A percentile compares a stretch with the other conserved stretches of the same genome.
phyloP scores from a whole-genome alignment of 2,329 filamentous ascomycete species.

The Xylariomycetidae sp. region DNA sequence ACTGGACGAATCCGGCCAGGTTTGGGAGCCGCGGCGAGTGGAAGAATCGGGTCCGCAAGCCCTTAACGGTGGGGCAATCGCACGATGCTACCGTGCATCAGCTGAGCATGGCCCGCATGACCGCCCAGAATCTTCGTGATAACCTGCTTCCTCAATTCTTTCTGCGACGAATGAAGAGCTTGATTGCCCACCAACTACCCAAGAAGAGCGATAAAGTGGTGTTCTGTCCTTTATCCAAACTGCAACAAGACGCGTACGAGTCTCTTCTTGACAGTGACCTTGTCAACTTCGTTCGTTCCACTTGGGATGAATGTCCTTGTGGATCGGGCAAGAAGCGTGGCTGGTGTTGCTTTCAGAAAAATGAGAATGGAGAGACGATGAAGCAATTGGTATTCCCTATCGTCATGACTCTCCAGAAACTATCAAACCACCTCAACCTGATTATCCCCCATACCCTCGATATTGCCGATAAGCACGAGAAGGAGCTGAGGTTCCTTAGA shows the following conservation, averaged over 20 bases:
- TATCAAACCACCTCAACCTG: conserved; percentile 89
- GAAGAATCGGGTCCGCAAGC: conserved; percentile 72
- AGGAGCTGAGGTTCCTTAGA: conserved; percentile 69
- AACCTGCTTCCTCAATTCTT: conserved; percentile 90
- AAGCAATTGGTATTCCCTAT: conserved; percentile 77
- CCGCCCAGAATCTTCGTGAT: conserved; percentile 77
- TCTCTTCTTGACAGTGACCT: conserved; percentile 71
- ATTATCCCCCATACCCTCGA: conserved; percentile 68
- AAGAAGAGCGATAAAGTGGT: conserved; percentile 94
- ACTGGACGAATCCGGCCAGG: conserved; percentile 88
- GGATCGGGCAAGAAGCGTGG: conserved; percentile 66
- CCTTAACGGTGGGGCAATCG: conserved; percentile 81
- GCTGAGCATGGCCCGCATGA: conserved; percentile 74
- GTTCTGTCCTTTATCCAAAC: conserved; percentile 84
- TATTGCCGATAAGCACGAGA: conserved; percentile 66
- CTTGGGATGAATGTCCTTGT: conserved; percentile 66
- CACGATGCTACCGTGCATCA: conserved; percentile 85
- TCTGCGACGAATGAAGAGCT: conserved; percentile 82
- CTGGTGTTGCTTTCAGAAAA: conserved; percentile 67
- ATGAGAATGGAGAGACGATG: conserved; percentile 65
- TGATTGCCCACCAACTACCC: conserved; percentile 88
- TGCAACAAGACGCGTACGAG: conserved; percentile 78
- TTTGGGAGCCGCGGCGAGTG: conserved; percentile 65
- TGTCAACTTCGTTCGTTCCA: conserved; percentile 62
- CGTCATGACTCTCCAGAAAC: conserved; percentile 76